phyloP scores from a whole-genome alignment of 2,329 filamentous ascomycete genomes.

The Aspergillus intermedius region DNA sequence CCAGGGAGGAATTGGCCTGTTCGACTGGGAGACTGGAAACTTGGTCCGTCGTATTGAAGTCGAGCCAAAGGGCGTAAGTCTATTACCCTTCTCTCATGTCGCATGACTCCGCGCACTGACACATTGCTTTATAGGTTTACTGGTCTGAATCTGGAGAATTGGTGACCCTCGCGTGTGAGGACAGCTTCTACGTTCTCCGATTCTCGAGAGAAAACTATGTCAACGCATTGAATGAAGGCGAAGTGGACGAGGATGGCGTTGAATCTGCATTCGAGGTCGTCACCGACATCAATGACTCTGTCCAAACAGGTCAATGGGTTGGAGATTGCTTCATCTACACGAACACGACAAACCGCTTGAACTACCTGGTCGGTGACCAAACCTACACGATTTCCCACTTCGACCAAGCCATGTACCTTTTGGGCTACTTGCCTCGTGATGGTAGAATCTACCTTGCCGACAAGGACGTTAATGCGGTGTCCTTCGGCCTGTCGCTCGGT shows the following conservation, averaged over 20 bases:
- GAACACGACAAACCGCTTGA: conserved; percentile 90
- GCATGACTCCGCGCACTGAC: conserved; percentile 9
- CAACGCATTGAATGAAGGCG: conserved; percentile 71
- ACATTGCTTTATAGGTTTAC: conserved; percentile 60
- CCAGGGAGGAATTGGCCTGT: conserved; percentile 89
- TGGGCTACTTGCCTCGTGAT: conserved; percentile 92
- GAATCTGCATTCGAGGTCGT: conserved; percentile 95
- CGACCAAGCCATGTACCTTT: conserved; percentile 87
- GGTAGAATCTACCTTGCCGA: conserved; percentile 92
- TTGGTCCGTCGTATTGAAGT: conserved; percentile 88
- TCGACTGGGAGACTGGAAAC: conserved; percentile 87
- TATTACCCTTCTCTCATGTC: not conserved
- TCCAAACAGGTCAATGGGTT: conserved; percentile 94
- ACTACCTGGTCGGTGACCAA: conserved; percentile 96
- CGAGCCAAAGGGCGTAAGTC: conserved; percentile 54
- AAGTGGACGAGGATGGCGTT: conserved; percentile 84
- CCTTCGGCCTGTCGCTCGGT: conserved; percentile 81
- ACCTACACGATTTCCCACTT: conserved; percentile 97
- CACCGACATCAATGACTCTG: conserved; percentile 87
- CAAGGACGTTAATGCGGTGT: conserved; percentile 89
- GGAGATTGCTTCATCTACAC: conserved; percentile 99
- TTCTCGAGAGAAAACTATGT: conserved; percentile 86
- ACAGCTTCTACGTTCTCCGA: conserved; percentile 88
- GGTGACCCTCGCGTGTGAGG: conserved; percentile 86
- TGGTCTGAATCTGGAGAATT: conserved; percentile 97